Evolutionary conservation across 306 rosid species (phyloP).

Genomic region (Mucuna pruriens): DNA sequence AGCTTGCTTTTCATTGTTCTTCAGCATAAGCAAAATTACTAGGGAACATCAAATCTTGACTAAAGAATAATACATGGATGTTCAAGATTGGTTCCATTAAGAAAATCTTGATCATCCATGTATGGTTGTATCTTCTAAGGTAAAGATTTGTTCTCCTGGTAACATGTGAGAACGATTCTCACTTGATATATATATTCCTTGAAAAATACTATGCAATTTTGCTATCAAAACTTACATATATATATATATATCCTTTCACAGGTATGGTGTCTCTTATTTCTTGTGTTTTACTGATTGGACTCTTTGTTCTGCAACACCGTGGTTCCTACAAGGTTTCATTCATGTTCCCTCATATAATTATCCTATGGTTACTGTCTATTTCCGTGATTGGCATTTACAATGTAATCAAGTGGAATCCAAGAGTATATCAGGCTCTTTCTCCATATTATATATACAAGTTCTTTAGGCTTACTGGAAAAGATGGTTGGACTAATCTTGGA

Average conservation of each 20-base stretch:
- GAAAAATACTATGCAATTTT: conserved; percentile 30
- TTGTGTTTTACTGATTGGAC: conserved; percentile 67
- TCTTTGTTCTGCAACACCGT: conserved; percentile 84
- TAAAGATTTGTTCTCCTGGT: not conserved
- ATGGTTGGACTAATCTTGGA: conserved; percentile 81
- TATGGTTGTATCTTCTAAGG: not conserved
- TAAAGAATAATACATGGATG: not conserved
- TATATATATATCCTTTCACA: conserved; percentile 28
- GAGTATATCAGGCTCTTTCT: conserved; percentile 78
- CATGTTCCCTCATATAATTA: conserved; percentile 71
- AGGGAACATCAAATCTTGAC: not conserved
- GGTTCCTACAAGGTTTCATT: conserved; percentile 79
- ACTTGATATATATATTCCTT: conserved; percentile 2
- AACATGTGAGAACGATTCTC: not conserved
- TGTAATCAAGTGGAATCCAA: conserved; percentile 76
- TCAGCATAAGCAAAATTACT: not conserved
- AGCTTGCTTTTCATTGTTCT: conserved; percentile 19
- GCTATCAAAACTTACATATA: conserved; percentile 32
- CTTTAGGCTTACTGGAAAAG: conserved; percentile 71
- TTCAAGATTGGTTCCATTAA: not conserved
- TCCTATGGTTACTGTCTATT: conserved; percentile 74
- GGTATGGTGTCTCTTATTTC: conserved; percentile 67
- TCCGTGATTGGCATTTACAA: conserved; percentile 77
- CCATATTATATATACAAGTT: conserved; percentile 76
- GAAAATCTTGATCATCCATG: not conserved